Conservation (phyloP, 2,329 filamentous ascomycete genomes). For the Colletotrichum simmondsii region DNA sequence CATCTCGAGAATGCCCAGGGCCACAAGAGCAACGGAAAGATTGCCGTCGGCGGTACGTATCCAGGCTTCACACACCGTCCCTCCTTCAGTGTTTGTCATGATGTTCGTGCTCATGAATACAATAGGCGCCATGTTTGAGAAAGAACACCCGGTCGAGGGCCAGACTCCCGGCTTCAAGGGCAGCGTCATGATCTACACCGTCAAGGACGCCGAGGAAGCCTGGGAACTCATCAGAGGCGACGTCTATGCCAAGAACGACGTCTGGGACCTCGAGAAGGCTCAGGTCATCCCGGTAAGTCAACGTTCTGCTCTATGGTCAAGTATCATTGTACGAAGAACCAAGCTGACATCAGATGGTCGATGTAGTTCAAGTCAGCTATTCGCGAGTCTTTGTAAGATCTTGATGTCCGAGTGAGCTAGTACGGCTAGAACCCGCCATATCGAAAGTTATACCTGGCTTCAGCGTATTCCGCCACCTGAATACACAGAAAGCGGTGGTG, state of each 20-base stretch:
- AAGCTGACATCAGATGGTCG: not conserved
- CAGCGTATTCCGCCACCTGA: too few species aligned
- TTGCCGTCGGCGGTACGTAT: slow-evolving; percentile 33
- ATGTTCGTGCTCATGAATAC: not conserved
- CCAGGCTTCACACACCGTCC: too few species aligned
- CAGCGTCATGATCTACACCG: slow-evolving; percentile 26
- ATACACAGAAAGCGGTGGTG: too few species aligned
- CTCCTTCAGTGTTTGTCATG: not conserved
- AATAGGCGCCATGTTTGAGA: slow-evolving; percentile 24
- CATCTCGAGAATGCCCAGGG: slow-evolving; percentile 33
- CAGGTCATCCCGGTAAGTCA: slow-evolving; percentile 38
- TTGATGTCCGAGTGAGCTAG: not conserved
- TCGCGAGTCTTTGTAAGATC: slow-evolving; percentile 8
- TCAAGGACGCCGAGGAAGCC: slow-evolving; percentile 32
- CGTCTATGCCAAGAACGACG: slow-evolving; percentile 36
- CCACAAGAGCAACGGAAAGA: slow-evolving; percentile 33
- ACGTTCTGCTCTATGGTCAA: not conserved
- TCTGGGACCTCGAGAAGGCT: slow-evolving; percentile 39
- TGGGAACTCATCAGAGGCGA: slow-evolving; percentile 36
- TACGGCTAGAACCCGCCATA: not conserved
- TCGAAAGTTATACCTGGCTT: too few species aligned
- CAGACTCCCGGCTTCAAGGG: slow-evolving; percentile 20
- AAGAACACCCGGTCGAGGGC: slow-evolving; percentile 21
- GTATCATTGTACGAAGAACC: too few species aligned
- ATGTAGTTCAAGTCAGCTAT: slow-evolving; percentile 17